Conservation (phyloP, 208 protist species). For the Leishmania lainsoni region DNA sequence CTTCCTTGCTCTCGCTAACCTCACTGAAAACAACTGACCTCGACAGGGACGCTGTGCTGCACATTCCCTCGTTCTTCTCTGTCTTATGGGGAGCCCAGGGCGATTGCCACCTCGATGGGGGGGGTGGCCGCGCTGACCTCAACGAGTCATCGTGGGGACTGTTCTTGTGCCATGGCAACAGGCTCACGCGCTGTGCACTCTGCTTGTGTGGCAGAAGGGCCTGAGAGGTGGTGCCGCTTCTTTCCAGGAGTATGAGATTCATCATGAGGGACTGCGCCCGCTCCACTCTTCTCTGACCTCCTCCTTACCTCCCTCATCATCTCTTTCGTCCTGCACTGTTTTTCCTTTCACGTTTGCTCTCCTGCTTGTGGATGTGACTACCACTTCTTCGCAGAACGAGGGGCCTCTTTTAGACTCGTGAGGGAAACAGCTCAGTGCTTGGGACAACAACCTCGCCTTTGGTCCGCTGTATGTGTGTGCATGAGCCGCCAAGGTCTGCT, state of each 20-base stretch:
- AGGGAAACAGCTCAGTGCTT: neutral
- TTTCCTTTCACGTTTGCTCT: neutral
- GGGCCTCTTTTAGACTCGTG: neutral
- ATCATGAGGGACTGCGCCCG: neutral
- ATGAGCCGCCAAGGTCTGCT: neutral
- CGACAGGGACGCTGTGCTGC: neutral
- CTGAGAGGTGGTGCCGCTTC: neutral
- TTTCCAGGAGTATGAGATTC: neutral
- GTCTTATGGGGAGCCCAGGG: neutral
- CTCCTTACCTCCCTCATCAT: neutral
- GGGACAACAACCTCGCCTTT: neutral
- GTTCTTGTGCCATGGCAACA: neutral
- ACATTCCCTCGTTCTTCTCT: neutral
- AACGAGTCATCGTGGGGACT: neutral
- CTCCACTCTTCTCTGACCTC: neutral
- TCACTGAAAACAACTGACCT: neutral
- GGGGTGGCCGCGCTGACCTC: neutral
- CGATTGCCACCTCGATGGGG: neutral
- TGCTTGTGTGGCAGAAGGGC: neutral
- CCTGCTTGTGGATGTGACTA: neutral
- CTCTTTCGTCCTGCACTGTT: neutral
- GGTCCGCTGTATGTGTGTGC: neutral
- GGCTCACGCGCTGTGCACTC: neutral
- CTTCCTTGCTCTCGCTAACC: neutral
- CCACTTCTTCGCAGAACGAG: neutral